These are phyloP conservation scores for Hyaloscypha variabilis DNA, from an alignment of 495 filamentous ascomycete genomes.

Conservation along the genomic window DNA sequence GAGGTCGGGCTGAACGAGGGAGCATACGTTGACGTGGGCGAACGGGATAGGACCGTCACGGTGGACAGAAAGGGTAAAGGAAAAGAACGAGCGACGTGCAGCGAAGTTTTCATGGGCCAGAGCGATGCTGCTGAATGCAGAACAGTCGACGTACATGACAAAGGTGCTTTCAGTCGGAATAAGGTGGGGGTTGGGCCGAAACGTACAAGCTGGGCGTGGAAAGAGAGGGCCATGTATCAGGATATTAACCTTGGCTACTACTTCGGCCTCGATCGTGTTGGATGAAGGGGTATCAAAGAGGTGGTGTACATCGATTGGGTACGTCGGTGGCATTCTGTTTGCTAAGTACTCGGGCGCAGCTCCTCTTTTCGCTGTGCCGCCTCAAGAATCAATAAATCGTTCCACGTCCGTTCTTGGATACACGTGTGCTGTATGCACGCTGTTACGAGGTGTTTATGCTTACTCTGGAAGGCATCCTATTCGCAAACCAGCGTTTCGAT, in stretches of 20 bases:
- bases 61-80: slow-evolving; percentile 27
- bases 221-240: slow-evolving; percentile 36
- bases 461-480: not conserved
- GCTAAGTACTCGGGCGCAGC: not conserved
- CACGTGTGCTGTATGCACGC: not conserved
- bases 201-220: slow-evolving; percentile 29
- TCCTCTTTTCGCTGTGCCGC: not conserved
- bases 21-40: slow-evolving; percentile 21
- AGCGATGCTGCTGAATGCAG: not conserved
- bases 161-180: not conserved
- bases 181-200: not conserved
- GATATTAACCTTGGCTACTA: slow-evolving; percentile 37
- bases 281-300: not conserved
- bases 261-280: slow-evolving; percentile 27
- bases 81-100: slow-evolving; percentile 7
- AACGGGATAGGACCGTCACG: slow-evolving; percentile 24
- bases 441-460: not conserved
- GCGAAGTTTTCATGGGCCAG: not conserved
- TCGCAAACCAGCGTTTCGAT: not conserved
- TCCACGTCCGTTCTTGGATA: not conserved
- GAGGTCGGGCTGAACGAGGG: not conserved
- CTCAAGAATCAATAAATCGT: not conserved
- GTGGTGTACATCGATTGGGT: not conserved
- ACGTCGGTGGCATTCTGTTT: not conserved
- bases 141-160: not conserved